Percentiles rank a stretch among this genome's conserved stretches.
Evolutionary conservation across 495 filamentous ascomycete genomes (phyloP).

Genomic region (Penicillium turbatum): DNA sequence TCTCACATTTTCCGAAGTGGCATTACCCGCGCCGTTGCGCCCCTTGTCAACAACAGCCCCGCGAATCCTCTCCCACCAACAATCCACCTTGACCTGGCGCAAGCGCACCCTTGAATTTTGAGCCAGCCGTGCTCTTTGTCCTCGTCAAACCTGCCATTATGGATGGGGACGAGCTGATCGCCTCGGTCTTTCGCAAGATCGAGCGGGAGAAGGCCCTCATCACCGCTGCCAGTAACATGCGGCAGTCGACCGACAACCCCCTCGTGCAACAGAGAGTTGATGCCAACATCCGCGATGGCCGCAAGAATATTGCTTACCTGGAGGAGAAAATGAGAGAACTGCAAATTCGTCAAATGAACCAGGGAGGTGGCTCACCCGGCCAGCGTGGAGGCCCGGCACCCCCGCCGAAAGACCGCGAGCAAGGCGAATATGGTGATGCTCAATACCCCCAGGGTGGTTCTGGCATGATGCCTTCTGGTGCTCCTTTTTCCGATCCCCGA

Average conservation of each 20-base stretch:
- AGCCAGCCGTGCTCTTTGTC: constrained; percentile 5
- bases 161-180: constrained; percentile 70
- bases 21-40: constrained; percentile 29
- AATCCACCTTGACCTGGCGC: constrained; percentile 11
- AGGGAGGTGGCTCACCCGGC: constrained; percentile 45
- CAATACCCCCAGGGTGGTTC: constrained; percentile 54
- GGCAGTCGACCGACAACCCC: constrained; percentile 90
- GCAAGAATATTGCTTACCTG: constrained; percentile 88
- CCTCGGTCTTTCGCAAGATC: constrained; percentile 93
- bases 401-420: constrained; percentile 62
- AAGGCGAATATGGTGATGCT: constrained; percentile 51
- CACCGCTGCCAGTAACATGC: constrained; percentile 88
- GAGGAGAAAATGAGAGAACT: constrained; percentile 86
- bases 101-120: constrained; percentile 6
- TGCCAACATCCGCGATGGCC: constrained; percentile 86
- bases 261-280: constrained; percentile 83
- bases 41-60: constrained; percentile 43
- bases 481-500: constrained; percentile 72
- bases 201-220: constrained; percentile 95
- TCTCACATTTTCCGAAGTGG: constrained; percentile 34
- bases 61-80: constrained; percentile 32
- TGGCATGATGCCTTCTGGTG: constrained; percentile 76
- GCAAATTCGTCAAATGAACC: constrained; percentile 70
- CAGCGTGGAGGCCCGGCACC: constrained; percentile 46
- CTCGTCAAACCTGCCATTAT: constrained; percentile 34